These are phyloP conservation scores for Mycena albidolilacea DNA, from an alignment of 768 basidiomycete genomes.

Conservation along the genomic window DNA sequence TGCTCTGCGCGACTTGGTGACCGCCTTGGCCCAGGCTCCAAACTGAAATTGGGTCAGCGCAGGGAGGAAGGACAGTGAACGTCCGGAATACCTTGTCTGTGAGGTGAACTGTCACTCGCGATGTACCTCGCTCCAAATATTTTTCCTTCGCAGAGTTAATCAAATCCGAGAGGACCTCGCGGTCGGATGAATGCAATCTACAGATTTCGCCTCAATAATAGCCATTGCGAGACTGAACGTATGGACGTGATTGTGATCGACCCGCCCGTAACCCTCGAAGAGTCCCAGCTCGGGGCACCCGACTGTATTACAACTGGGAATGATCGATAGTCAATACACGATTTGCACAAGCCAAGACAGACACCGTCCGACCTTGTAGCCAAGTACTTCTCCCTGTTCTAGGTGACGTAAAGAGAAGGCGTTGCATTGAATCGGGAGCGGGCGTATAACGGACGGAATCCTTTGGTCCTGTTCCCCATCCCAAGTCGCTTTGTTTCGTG, in stretches of 20 bases:
- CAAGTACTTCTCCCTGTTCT: conserved; percentile 31
- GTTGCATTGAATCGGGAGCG: conserved; percentile 25
- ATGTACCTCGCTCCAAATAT: conserved; percentile 19
- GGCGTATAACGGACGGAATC: conserved; percentile 31
- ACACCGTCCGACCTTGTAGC: conserved; percentile 26
- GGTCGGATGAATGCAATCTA: conserved; percentile 29
- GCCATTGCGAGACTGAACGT: background rate
- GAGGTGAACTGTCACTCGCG: conserved; percentile 24
- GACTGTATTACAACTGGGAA: conserved; percentile 17
- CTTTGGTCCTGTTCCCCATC: conserved; percentile 33
- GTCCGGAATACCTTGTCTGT: conserved; percentile 24
- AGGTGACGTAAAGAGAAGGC: conserved; percentile 20
- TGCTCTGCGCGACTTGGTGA: conserved; percentile 30
- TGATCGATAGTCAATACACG: background rate
- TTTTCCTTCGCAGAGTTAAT: conserved; percentile 16
- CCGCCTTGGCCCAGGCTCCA: conserved; percentile 23
- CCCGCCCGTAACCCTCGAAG: conserved; percentile 15
- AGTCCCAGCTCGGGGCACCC: conserved; percentile 18
- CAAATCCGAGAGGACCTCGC: conserved; percentile 16
- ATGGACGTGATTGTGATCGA: conserved; percentile 29
- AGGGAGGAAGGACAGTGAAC: background rate
- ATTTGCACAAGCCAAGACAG: background rate
- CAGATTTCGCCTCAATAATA: background rate
- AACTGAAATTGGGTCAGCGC: background rate
- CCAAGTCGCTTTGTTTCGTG: conserved; percentile 31